These are phyloP conservation scores for Penicillium taxi DNA, from an alignment of 495 filamentous ascomycete species.

Conservation along the genomic window DNA sequence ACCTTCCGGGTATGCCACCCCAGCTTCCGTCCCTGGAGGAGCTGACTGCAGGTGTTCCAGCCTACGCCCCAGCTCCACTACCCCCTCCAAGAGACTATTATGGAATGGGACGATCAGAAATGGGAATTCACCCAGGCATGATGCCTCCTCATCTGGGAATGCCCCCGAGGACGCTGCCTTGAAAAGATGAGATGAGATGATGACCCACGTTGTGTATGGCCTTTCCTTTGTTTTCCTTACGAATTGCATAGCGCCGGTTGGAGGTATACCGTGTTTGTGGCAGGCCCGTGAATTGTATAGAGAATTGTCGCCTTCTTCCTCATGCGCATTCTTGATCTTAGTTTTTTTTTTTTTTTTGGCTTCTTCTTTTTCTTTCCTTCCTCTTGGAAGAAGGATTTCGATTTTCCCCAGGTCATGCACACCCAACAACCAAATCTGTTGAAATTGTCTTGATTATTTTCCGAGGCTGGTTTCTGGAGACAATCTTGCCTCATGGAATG, in stretches of 20 bases:
- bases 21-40: conserved; percentile 41
- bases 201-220: conserved; percentile 20
- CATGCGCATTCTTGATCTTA: conserved; percentile 9
- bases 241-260: conserved; percentile 42
- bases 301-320: conserved; percentile 21
- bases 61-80: conserved; percentile 36
- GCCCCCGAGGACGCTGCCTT: conserved; percentile 37
- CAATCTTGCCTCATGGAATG: conserved; percentile 7
- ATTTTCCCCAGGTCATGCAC: neutral
- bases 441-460: conserved; percentile 9
- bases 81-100: conserved; percentile 33
- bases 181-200: conserved; percentile 21
- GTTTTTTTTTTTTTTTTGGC: conserved; percentile 4
- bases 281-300: conserved; percentile 27
- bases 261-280: conserved; percentile 35
- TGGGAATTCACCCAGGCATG: conserved; percentile 25
- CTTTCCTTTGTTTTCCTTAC: conserved; percentile 18
- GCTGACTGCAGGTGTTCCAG: conserved; percentile 40
- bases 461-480: conserved; percentile 33
- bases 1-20: conserved; percentile 24
- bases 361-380: conserved; percentile 11
- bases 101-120: conserved; percentile 29
- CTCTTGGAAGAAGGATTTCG: neutral
- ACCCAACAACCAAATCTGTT: neutral
- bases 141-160: conserved; percentile 29